phyloP scores from a whole-genome alignment of 1,284 basidiomycete species.

The Sparassis latifolia region DNA sequence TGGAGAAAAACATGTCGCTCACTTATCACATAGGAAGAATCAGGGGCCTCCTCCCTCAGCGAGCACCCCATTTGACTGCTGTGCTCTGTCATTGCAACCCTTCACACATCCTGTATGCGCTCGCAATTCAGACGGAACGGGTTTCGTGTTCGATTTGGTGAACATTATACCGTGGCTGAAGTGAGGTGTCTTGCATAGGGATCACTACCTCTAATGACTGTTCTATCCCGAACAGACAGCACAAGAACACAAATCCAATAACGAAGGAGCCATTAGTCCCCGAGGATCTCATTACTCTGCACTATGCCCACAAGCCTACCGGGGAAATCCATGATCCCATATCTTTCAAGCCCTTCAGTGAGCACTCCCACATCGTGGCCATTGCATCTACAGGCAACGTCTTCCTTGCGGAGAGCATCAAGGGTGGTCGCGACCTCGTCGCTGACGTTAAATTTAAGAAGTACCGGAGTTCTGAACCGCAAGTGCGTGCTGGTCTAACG shows the following conservation, averaged over 20 bases:
- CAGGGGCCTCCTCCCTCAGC: constrained; percentile 55
- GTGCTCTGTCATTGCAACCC: constrained; percentile 87
- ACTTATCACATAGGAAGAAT: constrained; percentile 43
- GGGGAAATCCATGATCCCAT: constrained; percentile 88
- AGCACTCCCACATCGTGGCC: constrained; percentile 88
- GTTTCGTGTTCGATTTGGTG: constrained; percentile 78
- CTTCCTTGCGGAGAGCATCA: constrained; percentile 85
- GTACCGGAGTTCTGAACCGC: constrained; percentile 32
- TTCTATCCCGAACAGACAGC: constrained; percentile 40
- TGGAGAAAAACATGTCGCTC: neutral
- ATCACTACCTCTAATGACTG: constrained; percentile 7
- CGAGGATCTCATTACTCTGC: constrained; percentile 79
- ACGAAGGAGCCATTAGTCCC: constrained; percentile 79
- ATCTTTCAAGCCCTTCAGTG: constrained; percentile 88
- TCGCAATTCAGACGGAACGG: constrained; percentile 71
- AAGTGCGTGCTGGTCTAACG: constrained; percentile 1
- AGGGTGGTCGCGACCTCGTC: constrained; percentile 81
- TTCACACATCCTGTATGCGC: constrained; percentile 89
- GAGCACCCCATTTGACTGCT: constrained; percentile 84
- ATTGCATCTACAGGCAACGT: constrained; percentile 90
- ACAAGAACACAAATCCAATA: constrained; percentile 79
- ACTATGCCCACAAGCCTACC: constrained; percentile 78
- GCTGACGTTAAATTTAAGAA: constrained; percentile 83
- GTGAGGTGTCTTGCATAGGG: constrained; percentile 34
- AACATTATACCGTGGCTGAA: constrained; percentile 93